phyloP scores from a whole-genome alignment of 139 green algal genomes.

The Trebouxia sp. region DNA sequence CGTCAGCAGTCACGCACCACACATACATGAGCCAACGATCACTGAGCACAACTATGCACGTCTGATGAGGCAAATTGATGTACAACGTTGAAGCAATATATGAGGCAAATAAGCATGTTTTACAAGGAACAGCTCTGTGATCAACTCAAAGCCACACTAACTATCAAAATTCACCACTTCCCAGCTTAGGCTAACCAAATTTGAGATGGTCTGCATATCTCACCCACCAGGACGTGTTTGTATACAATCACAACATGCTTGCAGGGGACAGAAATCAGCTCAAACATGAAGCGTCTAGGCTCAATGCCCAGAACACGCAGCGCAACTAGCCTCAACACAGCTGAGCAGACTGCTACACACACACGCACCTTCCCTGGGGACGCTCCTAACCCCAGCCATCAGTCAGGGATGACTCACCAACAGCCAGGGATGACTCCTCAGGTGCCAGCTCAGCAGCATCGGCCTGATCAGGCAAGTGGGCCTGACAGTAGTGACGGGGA shows the following conservation, averaged over 20 bases:
- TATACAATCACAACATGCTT: too few relatives aligned
- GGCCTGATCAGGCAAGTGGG: constrained; percentile 11
- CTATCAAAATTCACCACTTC: too few relatives aligned
- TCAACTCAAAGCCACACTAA: too few relatives aligned
- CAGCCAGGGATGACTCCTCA: neutral
- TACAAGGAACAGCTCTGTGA: too few relatives aligned
- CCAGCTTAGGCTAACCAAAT: too few relatives aligned
- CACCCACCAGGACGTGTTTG: neutral
- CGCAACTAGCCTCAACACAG: neutral
- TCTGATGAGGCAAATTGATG: too few relatives aligned
- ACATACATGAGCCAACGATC: too few relatives aligned
- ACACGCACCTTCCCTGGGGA: neutral
- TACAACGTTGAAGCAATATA: too few relatives aligned
- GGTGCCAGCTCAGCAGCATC: neutral
- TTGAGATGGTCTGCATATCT: neutral
- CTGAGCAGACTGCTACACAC: neutral
- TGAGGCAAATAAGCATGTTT: too few relatives aligned
- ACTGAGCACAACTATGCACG: too few relatives aligned
- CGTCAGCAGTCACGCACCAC: too few relatives aligned
- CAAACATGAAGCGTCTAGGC: neutral
- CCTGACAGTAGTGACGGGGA: neutral
- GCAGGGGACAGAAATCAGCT: neutral
- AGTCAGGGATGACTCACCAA: neutral
- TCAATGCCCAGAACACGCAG: constrained; percentile 10
- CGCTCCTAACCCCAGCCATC: neutral